Percentiles rank a stretch among this genome's conserved stretches.
phyloP scores from a whole-genome alignment of 108 stramenopile genomes.

The Cyclotella atomus region DNA sequence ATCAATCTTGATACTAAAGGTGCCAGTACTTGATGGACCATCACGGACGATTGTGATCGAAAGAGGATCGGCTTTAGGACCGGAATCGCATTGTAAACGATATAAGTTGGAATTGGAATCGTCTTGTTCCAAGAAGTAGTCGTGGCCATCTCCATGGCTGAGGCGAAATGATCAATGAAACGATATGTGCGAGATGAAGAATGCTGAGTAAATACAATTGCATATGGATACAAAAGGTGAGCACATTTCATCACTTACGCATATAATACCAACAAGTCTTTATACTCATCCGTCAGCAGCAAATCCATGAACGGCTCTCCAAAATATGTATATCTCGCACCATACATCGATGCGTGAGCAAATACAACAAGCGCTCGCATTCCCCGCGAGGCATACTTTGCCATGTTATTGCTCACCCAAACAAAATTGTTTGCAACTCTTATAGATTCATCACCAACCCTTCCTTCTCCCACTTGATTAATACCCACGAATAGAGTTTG shows the following conservation, averaged over 20 bases:
- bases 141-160: not conserved
- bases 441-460: not conserved
- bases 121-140: not conserved
- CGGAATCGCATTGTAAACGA: not conserved
- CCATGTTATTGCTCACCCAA: not conserved
- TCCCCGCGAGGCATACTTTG: not conserved
- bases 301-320: not conserved
- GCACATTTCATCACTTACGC: not conserved
- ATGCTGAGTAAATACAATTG: not conserved
- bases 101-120: not conserved
- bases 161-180: not conserved
- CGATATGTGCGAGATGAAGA: no score
- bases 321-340: not conserved
- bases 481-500: constrained; percentile 27
- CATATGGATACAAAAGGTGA: not conserved
- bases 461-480: not conserved
- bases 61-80: not conserved
- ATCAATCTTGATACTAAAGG: not conserved
- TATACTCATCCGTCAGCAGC: not conserved
- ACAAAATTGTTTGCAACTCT: not conserved
- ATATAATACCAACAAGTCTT: not conserved
- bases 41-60: not conserved
- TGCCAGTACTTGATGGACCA: not conserved
- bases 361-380: not conserved
- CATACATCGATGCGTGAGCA: not conserved